Base-by-base conservation (phyloP, 2,329 filamentous ascomycete genomes). In the Colletotrichum coccodes region DNA sequence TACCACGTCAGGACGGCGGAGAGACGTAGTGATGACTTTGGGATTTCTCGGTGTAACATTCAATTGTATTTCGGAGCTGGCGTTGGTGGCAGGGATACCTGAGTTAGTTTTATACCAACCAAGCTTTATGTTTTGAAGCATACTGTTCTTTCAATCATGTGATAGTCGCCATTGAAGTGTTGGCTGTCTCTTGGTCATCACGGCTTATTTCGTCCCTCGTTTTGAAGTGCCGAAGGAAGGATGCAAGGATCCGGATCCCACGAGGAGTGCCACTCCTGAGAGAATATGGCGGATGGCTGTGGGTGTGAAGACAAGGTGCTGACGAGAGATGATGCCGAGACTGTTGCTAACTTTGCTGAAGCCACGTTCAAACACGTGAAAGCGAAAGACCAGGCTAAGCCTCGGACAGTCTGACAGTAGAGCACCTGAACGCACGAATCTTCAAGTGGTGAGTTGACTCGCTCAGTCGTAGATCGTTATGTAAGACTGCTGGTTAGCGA, bases 21-120 rank as follows among this genome's bases (percentile, higher is more conserved):
- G 34, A 42, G 62, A 53, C 47, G 40, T n/a, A 46, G 32, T 60
- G 57, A 63, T 42, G 67, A 59, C 47, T 67, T 59, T 47, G 60
- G 42, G 49, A 44, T 60, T 58, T 59, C 38, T 60, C 26, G 54
- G 54, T 61, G 34, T 65, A 57, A 65, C 36, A 44, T 57, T 36
- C 46, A 47, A 47, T 58, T 70, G 67, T 50, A 63, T 53, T 67
- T 68, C n/a, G 57, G 53, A 58, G 67, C 63, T 68, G 67, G 67
- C 67, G 67, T 70, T 70, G 64, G 52, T 32, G 67, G 67, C 57
- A 63, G 58, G 66, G 57, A 70, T 68, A 63, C 52, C 58, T 60
- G 61, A 66, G 26, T 60, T 66, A 40, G n/a, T 60, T 60, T 42
- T 54, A 69, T 66, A 69, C 66, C 61, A 65, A 60, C 26, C 26